Conservation (phyloP, 345 rosid genomes). For the Hibiscus tridactylites region DNA sequence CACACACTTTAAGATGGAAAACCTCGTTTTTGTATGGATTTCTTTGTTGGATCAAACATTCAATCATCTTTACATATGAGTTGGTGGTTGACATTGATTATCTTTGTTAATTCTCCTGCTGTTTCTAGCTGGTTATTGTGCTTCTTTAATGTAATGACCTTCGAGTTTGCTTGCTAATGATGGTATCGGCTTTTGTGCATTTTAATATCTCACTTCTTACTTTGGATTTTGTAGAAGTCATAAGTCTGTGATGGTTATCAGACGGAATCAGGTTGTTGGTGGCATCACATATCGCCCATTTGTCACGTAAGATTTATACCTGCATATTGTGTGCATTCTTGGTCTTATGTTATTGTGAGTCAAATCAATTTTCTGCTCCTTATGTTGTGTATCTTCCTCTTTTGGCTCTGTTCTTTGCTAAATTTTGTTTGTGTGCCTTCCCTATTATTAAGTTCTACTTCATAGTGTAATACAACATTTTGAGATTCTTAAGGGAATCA, state of each 20-base stretch:
- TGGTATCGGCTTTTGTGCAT: not conserved
- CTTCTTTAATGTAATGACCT: too few species aligned
- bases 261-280: slow-evolving; percentile 83
- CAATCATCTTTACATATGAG: not conserved
- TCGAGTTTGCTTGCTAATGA: not conserved
- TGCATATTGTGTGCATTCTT: not conserved
- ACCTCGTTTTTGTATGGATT: not conserved
- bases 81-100: not conserved
- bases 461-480: not conserved
- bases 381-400: not conserved
- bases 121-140: too few species aligned
- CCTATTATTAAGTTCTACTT: not conserved
- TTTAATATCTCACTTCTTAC: slow-evolving; percentile 10
- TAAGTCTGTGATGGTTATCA: slow-evolving; percentile 93
- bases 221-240: slow-evolving; percentile 58
- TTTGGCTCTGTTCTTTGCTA: not conserved
- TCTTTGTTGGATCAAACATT: not conserved
- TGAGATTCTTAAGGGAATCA: slow-evolving; percentile 2
- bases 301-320: slow-evolving; percentile 46
- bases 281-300: slow-evolving; percentile 99
- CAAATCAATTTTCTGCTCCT: not conserved
- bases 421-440: not conserved
- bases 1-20: not conserved
- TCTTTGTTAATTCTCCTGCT: too few species aligned
- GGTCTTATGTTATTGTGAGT: not conserved